These are phyloP conservation scores for Aspergillus baeticus DNA, from an alignment of 495 filamentous ascomycete genomes.

Conservation along the genomic window DNA sequence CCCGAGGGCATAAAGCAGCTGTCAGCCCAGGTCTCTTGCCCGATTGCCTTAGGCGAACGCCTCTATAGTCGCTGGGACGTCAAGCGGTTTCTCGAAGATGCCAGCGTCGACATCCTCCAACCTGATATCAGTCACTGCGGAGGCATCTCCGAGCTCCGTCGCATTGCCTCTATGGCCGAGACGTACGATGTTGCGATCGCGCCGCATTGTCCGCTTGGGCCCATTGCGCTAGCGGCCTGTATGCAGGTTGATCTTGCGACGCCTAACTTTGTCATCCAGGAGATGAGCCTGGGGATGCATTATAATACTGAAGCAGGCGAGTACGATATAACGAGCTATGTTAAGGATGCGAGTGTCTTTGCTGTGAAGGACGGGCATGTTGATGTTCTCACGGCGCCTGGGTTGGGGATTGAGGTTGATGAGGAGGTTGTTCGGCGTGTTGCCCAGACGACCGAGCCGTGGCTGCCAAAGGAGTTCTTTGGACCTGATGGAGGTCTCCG, in stretches of 20 bases:
- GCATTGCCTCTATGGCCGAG: slow-evolving; percentile 73
- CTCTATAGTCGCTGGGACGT: slow-evolving; percentile 76
- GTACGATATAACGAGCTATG: slow-evolving; percentile 66
- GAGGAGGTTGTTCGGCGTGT: slow-evolving; percentile 61
- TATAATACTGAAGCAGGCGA: slow-evolving; percentile 65
- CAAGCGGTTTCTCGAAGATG: slow-evolving; percentile 68
- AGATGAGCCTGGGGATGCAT: slow-evolving; percentile 80
- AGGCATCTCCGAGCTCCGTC: slow-evolving; percentile 70
- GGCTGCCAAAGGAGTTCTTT: slow-evolving; percentile 61
- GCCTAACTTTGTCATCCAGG: slow-evolving; percentile 76
- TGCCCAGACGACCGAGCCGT: slow-evolving; percentile 50
- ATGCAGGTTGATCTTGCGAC: slow-evolving; percentile 64
- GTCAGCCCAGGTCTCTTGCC: slow-evolving; percentile 57
- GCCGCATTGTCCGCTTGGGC: slow-evolving; percentile 76
- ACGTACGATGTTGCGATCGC: slow-evolving; percentile 76
- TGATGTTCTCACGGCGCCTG: slow-evolving; percentile 57
- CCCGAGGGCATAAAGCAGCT: slow-evolving; percentile 67
- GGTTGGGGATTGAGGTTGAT: slow-evolving; percentile 74
- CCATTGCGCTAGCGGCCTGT: slow-evolving; percentile 72
- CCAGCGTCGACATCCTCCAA: slow-evolving; percentile 71
- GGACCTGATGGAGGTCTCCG: slow-evolving; percentile 70
- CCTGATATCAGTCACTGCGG: slow-evolving; percentile 76
- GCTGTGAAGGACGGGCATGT: slow-evolving; percentile 66
- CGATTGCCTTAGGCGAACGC: slow-evolving; percentile 75
- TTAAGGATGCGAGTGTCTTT: slow-evolving; percentile 61